Evolutionary conservation across 495 filamentous ascomycete genomes (phyloP).

Genomic region (Penicillium alfredii): DNA sequence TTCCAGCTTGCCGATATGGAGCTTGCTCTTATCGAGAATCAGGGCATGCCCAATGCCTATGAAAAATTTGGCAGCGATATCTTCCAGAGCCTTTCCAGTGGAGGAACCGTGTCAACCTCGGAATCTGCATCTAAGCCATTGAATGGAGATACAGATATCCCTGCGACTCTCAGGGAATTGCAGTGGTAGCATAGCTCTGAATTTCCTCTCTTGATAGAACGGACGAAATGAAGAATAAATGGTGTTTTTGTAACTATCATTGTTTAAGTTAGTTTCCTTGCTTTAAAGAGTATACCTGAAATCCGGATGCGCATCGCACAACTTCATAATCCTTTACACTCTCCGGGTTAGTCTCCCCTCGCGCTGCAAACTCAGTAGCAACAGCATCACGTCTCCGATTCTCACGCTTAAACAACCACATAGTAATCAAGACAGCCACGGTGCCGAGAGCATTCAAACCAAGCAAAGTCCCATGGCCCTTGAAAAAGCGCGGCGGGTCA

Average conservation of each 20-base stretch:
- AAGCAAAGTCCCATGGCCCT: conserved; percentile 2
- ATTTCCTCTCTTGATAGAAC: too few species aligned
- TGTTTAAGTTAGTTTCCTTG: too few species aligned
- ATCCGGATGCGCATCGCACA: conserved; percentile 2
- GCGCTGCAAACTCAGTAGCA: conserved; percentile 2
- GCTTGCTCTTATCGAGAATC: conserved; percentile 20
- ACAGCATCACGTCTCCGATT: conserved; percentile 1
- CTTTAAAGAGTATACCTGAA: conserved; percentile 2
- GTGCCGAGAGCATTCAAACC: conserved; percentile 2
- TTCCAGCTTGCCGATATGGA: conserved; percentile 31
- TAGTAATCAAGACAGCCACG: conserved; percentile 1
- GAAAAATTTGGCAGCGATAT: conserved; percentile 26
- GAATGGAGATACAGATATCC: not conserved
- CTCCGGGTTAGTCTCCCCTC: conserved; percentile 1
- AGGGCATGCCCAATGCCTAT: conserved; percentile 26
- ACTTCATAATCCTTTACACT: conserved; percentile 2
- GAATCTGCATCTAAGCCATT: not conserved
- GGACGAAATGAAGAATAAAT: too few species aligned
- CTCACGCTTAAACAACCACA: conserved; percentile 1
- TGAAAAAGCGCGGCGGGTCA: conserved; percentile 2
- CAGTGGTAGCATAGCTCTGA: not conserved
- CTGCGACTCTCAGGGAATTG: not conserved
- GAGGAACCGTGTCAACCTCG: not conserved
- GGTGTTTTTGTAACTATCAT: too few species aligned
- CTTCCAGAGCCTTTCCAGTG: conserved; percentile 14